Percentiles rank a stretch among this genome's conserved stretches.
Conservation (phyloP, 2,329 filamentous ascomycete genomes). For the Ceratocystis huliohia region DNA sequence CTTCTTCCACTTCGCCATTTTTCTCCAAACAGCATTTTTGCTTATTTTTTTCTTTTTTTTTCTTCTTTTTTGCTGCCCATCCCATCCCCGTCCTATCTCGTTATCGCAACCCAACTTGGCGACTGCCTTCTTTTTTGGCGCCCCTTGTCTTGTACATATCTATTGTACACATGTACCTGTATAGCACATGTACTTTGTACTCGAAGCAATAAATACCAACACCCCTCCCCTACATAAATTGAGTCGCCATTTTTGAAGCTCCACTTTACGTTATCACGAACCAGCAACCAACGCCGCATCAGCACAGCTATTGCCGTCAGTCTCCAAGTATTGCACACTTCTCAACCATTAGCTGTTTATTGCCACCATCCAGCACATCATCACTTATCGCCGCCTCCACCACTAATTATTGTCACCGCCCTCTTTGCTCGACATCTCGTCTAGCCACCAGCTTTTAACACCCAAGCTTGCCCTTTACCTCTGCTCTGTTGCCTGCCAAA, state of each 20-base stretch:
- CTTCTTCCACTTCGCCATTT: neutral
- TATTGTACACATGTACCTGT: neutral
- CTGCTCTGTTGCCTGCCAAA: neutral
- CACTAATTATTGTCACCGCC: neutral
- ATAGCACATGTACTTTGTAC: neutral
- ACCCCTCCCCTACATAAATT: neutral
- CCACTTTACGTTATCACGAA: conserved; percentile 2
- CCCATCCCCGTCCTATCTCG: conserved; percentile 1
- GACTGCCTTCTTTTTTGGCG: neutral
- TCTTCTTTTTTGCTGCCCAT: neutral
- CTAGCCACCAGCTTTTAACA: neutral
- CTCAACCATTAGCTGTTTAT: neutral
- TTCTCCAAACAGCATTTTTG: neutral
- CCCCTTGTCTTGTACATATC: neutral
- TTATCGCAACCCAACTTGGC: conserved; percentile 8
- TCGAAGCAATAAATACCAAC: conserved; percentile 1
- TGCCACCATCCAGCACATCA: neutral
- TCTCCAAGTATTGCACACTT: too few species aligned
- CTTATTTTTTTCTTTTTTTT: neutral
- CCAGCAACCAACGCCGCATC: neutral
- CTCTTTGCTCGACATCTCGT: neutral
- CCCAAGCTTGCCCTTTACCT: too few species aligned
- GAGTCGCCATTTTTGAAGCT: neutral
- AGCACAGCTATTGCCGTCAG: neutral
- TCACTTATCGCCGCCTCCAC: neutral